phyloP scores from a whole-genome alignment of 2,329 filamentous ascomycete species.

The Zalaria sp. region DNA sequence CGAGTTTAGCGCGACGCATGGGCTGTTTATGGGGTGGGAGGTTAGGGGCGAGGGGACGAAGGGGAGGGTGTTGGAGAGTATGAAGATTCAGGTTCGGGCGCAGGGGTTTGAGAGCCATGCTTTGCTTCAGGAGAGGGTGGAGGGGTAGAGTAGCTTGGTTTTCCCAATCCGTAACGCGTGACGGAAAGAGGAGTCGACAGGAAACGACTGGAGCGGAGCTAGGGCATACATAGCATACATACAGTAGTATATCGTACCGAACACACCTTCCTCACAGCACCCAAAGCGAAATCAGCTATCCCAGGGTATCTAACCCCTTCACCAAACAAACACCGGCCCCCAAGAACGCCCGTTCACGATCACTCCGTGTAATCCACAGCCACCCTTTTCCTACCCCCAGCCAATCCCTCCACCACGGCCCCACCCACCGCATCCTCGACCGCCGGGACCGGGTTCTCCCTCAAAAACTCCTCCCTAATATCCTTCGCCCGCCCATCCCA shows the following conservation, averaged over 20 bases:
- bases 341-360: too few species aligned
- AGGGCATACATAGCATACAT: too few species aligned
- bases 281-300: too few species aligned
- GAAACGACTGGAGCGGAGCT: too few species aligned
- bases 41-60: conserved; percentile 45
- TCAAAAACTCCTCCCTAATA: conserved; percentile 23
- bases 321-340: too few species aligned
- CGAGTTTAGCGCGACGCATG: conserved; percentile 52
- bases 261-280: too few species aligned
- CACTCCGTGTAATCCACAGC: neutral
- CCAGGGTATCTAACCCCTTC: too few species aligned
- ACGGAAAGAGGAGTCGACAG: too few species aligned
- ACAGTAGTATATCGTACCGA: too few species aligned
- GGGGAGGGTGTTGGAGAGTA: conserved; percentile 55
- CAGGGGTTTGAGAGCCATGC: conserved; percentile 11
- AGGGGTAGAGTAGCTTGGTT: too few species aligned
- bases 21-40: conserved; percentile 51
- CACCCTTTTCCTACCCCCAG: neutral
- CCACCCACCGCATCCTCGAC: conserved; percentile 1
- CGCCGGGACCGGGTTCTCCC: conserved; percentile 2
- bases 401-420: neutral
- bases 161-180: too few species aligned
- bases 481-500: conserved; percentile 57
- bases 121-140: conserved; percentile 10
- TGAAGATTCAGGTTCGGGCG: conserved; percentile 52